Conservation (phyloP, 1,284 basidiomycete genomes). For the Singerocomus rubriflavus region DNA sequence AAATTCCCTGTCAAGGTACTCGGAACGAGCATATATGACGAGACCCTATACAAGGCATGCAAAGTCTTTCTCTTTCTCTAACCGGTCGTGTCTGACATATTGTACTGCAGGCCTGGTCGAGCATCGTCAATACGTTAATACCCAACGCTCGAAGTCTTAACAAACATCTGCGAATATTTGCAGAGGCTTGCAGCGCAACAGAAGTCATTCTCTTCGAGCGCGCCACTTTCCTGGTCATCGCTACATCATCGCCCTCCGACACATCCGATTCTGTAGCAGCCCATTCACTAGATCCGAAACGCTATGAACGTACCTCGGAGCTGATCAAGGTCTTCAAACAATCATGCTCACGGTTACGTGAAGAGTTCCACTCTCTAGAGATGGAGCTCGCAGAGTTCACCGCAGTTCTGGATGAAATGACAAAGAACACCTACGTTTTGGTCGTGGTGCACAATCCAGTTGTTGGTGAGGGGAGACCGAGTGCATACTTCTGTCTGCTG, state of each 20-base stretch:
- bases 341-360: conserved; percentile 78
- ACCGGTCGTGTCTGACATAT: conserved; percentile 7
- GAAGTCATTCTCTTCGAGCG: conserved; percentile 97
- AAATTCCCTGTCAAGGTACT: conserved; percentile 65
- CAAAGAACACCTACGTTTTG: conserved; percentile 91
- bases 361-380: conserved; percentile 79
- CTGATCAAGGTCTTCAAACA: conserved; percentile 95
- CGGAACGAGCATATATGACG: conserved; percentile 98
- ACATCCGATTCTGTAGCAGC: conserved; percentile 32
- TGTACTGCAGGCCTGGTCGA: conserved; percentile 85
- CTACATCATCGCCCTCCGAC: conserved; percentile 53
- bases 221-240: conserved; percentile 96
- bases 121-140: conserved; percentile 94
- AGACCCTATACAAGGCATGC: conserved; percentile 90
- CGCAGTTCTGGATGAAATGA: conserved; percentile 93
- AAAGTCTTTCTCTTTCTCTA: conserved; percentile 2
- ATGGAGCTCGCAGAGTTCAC: conserved; percentile 83
- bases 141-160: conserved; percentile 91
- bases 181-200: conserved; percentile 81
- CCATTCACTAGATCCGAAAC: conserved; percentile 66
- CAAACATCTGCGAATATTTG: conserved; percentile 82
- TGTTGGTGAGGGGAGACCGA: conserved; percentile 57
- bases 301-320: conserved; percentile 95
- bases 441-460: conserved; percentile 85
- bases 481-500: neutral